A percentile compares a stretch with the other conserved stretches of the same genome.
These are phyloP conservation scores for Acaromyces ingoldii DNA, from an alignment of 1,284 basidiomycete species.

Conservation along the genomic window DNA sequence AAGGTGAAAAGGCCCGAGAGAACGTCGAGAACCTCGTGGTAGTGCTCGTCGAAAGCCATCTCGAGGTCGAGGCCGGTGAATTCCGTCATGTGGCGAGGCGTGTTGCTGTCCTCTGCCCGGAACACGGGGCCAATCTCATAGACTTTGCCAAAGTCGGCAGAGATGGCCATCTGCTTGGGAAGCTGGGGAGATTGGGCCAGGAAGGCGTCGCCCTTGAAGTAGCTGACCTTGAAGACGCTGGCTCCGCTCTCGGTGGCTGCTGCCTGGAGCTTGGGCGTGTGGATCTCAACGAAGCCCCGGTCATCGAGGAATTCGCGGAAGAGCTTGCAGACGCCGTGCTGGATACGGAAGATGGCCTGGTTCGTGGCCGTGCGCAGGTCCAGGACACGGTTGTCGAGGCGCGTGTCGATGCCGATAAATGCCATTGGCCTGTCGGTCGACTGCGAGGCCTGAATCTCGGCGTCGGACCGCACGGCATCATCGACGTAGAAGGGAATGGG, in stretches of 20 bases:
- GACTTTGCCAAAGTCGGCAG: slow-evolving; percentile 94
- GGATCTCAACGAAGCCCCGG: slow-evolving; percentile 85
- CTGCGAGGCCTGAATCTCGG: slow-evolving; percentile 60
- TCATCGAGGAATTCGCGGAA: slow-evolving; percentile 80
- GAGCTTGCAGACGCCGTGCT: slow-evolving; percentile 77
- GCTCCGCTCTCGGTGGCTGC: slow-evolving; percentile 95
- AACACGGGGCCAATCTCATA: slow-evolving; percentile 93
- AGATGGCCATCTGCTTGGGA: slow-evolving; percentile 98
- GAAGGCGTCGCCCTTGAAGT: slow-evolving; percentile 94
- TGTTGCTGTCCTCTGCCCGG: slow-evolving; percentile 96
- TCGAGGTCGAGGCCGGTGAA: slow-evolving; percentile 98
- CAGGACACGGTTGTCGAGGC: slow-evolving; percentile 89
- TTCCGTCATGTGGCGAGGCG: slow-evolving; percentile 96
- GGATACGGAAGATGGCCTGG: slow-evolving; percentile 90
- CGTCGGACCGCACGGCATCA: slow-evolving; percentile 81
- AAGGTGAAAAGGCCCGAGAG: slow-evolving; percentile 47
- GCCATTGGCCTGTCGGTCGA: slow-evolving; percentile 47
- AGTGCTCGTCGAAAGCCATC: slow-evolving; percentile 97
- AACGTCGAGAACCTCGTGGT: slow-evolving; percentile 65
- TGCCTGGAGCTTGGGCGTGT: slow-evolving; percentile 94
- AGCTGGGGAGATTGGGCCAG: slow-evolving; percentile 95
- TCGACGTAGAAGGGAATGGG: slow-evolving; percentile 84
- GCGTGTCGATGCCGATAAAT: slow-evolving; percentile 62
- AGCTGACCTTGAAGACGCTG: slow-evolving; percentile 93
- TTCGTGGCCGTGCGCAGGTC: slow-evolving; percentile 92